Base-by-base conservation (phyloP, 164 flowering plant genomes). In the Magnolia changhungtana region DNA sequence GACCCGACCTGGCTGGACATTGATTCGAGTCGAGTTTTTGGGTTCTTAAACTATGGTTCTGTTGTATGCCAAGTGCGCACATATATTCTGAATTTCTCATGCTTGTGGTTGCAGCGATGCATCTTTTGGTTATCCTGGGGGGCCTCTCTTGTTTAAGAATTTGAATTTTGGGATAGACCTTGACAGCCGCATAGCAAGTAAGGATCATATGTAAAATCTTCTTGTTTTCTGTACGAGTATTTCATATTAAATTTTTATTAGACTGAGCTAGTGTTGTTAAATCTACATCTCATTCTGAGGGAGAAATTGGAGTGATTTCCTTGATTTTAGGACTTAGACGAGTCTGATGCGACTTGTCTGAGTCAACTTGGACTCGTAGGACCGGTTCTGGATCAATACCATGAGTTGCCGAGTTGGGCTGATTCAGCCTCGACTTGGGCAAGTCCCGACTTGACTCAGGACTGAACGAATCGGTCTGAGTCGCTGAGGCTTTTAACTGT, bases 181-280 rank as follows among this genome's bases (percentile, higher is more conserved):
- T n/a, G 99, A 96, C 85, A 96, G 99, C 82, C 92, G 99, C 61
- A 82, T 96, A 75, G 97, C 99, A 86, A 96, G 99, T 96, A 92
- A 89, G 97, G 29, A 63, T 79, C 7, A 13, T 49, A 5, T 66
- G 24, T 65, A 24, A 21, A 66, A 72, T 55, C 61, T 55, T 55
- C 18, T 16, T 16, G 18, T 55, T 16, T 16, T 55, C 18, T 55
- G 16, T 55, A 11, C 13, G 18, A 37, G 45, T 55, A 10, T 55
- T 55, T 55, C 61, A 11, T 55, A 55, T 16, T 55, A 11, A 11
- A 3, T 11, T 55, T 55, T 55, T 8, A 55, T 3, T 8, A 16
- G 18, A 55, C 10, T 55, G 61, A 55, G 18, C 18, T 16, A 11
- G 61, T 55, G 61, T 55, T 55, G 13, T 55, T 55, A 55, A 16